Conservation (phyloP, 2,329 filamentous ascomycete species). For the Xylariaceae sp. region DNA sequence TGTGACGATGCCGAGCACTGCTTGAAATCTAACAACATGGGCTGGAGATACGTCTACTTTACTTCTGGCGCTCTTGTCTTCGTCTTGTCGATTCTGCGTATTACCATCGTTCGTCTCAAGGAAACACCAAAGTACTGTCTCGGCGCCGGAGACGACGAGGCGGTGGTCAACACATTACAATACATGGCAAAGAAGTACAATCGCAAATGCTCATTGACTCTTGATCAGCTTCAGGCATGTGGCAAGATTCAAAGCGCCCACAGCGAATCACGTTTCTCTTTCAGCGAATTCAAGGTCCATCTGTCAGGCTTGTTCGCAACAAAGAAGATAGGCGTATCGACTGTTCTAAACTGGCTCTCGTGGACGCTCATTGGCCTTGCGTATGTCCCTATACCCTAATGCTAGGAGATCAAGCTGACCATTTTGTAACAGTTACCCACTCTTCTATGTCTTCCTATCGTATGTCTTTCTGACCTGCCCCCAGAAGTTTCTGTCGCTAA, state of each 20-base stretch:
- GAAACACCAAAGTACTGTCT: slow-evolving; percentile 62
- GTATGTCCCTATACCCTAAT: slow-evolving; percentile 31
- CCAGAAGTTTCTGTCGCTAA: neutral
- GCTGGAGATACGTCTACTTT: slow-evolving; percentile 51
- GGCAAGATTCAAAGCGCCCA: slow-evolving; percentile 40
- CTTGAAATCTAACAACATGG: slow-evolving; percentile 44
- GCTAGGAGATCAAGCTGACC: slow-evolving; percentile 12
- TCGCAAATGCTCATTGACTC: slow-evolving; percentile 41
- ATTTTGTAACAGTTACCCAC: slow-evolving; percentile 45
- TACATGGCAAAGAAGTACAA: slow-evolving; percentile 39
- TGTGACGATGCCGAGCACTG: slow-evolving; percentile 40
- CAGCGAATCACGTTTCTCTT: slow-evolving; percentile 32
- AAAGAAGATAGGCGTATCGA: slow-evolving; percentile 58
- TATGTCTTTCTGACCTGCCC: slow-evolving; percentile 28
- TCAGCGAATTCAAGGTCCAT: slow-evolving; percentile 46
- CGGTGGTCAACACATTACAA: slow-evolving; percentile 45
- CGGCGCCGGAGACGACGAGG: slow-evolving; percentile 48
- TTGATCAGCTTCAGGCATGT: slow-evolving; percentile 45
- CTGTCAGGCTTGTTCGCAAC: slow-evolving; percentile 64
- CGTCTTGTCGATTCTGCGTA: slow-evolving; percentile 50
- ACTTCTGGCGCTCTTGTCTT: slow-evolving; percentile 46
- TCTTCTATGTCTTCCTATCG: slow-evolving; percentile 74
- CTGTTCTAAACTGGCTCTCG: slow-evolving; percentile 63
- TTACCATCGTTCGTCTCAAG: slow-evolving; percentile 52
- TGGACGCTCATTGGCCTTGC: slow-evolving; percentile 71